A percentile compares a stretch with the other conserved stretches of the same genome.
Evolutionary conservation across 2,329 filamentous ascomycete species (phyloP).

Genomic region (Nothophaeocryptopus gaeumannii): DNA sequence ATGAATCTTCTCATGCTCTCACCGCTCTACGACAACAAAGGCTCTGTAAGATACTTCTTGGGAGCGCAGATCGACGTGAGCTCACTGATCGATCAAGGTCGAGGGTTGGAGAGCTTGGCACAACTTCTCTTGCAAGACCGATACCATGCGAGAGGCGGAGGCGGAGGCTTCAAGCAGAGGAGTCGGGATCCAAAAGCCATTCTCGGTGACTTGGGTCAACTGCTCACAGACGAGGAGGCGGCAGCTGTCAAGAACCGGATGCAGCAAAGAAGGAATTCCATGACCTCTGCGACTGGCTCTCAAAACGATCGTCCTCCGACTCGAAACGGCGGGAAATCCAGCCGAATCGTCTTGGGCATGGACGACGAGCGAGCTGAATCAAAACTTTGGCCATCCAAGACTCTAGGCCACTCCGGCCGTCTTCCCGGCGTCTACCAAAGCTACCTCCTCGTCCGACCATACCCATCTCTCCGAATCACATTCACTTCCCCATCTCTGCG

Average conservation of each 20-base stretch:
- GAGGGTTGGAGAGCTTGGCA: slow-evolving; percentile 38
- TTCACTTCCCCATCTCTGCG: slow-evolving; percentile 68
- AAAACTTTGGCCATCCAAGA: slow-evolving; percentile 32
- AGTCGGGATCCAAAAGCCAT: slow-evolving; percentile 26
- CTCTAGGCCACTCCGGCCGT: slow-evolving; percentile 34
- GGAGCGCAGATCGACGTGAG: slow-evolving; percentile 42
- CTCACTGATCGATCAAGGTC: slow-evolving; percentile 36
- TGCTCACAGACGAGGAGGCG: slow-evolving; percentile 34
- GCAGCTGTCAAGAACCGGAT: slow-evolving; percentile 30
- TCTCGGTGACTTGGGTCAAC: slow-evolving; percentile 31
- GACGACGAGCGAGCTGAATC: slow-evolving; percentile 25
- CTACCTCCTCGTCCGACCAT: slow-evolving; percentile 64
- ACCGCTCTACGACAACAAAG: slow-evolving; percentile 43
- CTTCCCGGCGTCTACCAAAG: slow-evolving; percentile 40
- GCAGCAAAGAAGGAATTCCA: not conserved
- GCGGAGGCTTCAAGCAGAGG: not conserved
- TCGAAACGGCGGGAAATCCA: slow-evolving; percentile 5
- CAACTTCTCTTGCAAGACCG: slow-evolving; percentile 34
- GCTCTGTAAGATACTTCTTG: slow-evolving; percentile 40
- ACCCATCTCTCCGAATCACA: slow-evolving; percentile 63
- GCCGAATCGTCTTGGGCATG: slow-evolving; percentile 30
- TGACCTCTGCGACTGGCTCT: not conserved
- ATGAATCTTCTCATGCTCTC: slow-evolving; percentile 43
- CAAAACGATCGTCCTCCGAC: not conserved
- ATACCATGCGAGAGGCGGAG: slow-evolving; percentile 21